These are phyloP conservation scores for Kingdonia uniflora DNA, from an alignment of 164 flowering plant genomes.

Conservation along the genomic window DNA sequence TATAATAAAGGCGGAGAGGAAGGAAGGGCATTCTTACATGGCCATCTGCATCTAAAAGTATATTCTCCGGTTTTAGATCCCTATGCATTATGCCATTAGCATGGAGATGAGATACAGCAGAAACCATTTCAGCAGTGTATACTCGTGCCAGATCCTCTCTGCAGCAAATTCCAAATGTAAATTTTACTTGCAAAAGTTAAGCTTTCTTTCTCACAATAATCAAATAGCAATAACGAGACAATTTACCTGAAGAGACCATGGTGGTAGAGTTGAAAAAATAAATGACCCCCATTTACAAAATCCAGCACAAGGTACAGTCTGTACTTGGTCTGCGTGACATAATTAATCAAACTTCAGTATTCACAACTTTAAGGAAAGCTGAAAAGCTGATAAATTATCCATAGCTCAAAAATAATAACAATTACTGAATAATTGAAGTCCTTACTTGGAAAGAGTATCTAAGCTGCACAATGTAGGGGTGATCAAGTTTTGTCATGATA, in stretches of 20 bases:
- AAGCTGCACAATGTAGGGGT: constrained; percentile 82
- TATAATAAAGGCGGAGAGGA: background rate
- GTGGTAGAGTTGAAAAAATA: constrained; percentile 72
- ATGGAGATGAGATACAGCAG: constrained; percentile 81
- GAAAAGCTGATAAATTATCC: too few species aligned
- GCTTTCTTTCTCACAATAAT: too few species aligned
- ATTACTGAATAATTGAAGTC: too few species aligned
- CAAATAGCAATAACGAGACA: too few species aligned
- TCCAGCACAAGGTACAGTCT: constrained; percentile 75
- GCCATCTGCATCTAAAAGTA: constrained; percentile 72
- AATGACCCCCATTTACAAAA: constrained; percentile 78
- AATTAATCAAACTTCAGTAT: background rate
- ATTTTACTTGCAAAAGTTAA: too few species aligned
- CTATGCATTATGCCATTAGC: constrained; percentile 80
- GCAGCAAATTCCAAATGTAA: too few species aligned
- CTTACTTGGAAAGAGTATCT: constrained; percentile 86
- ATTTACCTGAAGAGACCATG: constrained; percentile 79
- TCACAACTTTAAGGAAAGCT: too few species aligned
- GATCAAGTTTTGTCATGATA: constrained; percentile 70
- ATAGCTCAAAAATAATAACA: too few species aligned
- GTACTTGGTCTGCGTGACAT: constrained; percentile 56
- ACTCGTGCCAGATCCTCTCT: constrained; percentile 78
- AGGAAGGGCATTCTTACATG: constrained; percentile 28
- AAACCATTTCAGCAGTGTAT: constrained; percentile 77
- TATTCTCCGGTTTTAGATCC: constrained; percentile 87